A percentile compares a stretch with the other conserved stretches of the same genome.
Conservation (phyloP, 2,329 filamentous ascomycete genomes). For the Allantophomopsis lycopodina region DNA sequence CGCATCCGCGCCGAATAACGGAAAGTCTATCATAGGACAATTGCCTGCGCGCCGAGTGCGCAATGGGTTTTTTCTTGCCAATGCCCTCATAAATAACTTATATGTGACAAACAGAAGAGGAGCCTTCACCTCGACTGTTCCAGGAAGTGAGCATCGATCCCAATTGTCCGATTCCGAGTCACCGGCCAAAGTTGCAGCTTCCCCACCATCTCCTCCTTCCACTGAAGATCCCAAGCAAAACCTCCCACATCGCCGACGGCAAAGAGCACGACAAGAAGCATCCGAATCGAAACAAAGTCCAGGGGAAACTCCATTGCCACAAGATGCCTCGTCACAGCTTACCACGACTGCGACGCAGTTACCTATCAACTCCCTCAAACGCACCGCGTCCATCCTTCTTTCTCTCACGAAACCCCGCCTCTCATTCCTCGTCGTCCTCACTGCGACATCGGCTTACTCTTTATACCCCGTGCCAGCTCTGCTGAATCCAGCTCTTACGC, state of each 20-base stretch:
- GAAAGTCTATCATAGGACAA: no score
- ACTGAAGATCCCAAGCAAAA: constrained; percentile 6
- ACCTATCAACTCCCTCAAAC: constrained; percentile 38
- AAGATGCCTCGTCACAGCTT: constrained; percentile 40
- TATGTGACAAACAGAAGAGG: constrained; percentile 8
- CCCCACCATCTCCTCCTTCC: constrained; percentile 1
- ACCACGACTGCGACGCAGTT: constrained; percentile 35
- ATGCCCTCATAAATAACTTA: constrained; percentile 10
- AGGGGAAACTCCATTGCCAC: constrained; percentile 20
- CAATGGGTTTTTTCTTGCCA: constrained; percentile 15
- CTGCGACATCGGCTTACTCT: constrained; percentile 81
- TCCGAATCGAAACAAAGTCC: constrained; percentile 10
- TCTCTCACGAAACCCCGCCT: constrained; percentile 92
- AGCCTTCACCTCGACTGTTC: constrained; percentile 6
- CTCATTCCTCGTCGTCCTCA: constrained; percentile 80
- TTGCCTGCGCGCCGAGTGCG: constrained; percentile 5
- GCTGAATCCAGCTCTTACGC: constrained; percentile 51
- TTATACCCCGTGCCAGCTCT: constrained; percentile 87
- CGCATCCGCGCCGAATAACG: no score
- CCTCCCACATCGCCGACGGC: constrained; percentile 17
- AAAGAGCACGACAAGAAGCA: constrained; percentile 6
- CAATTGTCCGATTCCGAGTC: no score
- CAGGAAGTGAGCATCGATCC: not conserved
- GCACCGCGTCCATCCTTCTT: constrained; percentile 67
- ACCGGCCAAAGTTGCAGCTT: no score